A percentile compares a stretch with the other conserved stretches of the same genome.
phyloP scores from a whole-genome alignment of 1,284 basidiomycete species.

The Rhodotorula sp. region DNA sequence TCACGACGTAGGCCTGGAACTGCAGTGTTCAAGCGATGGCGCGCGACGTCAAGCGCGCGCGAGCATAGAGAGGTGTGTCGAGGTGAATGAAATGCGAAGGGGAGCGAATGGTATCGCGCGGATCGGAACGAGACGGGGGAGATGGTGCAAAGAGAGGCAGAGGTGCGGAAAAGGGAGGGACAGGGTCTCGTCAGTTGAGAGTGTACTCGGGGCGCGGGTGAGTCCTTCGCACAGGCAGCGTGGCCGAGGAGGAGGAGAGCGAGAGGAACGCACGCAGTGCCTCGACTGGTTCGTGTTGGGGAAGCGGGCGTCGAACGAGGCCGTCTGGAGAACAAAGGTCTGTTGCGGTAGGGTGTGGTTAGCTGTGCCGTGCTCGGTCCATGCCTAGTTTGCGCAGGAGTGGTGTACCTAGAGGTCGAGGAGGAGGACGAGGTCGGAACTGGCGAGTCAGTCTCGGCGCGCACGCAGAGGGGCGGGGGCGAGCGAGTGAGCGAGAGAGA shows the following conservation, averaged over 20 bases:
- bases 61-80: background rate
- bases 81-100: too few relatives aligned
- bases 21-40: slow-evolving; percentile 16
- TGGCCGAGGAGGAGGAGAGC: background rate
- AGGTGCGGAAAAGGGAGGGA: background rate
- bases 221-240: background rate
- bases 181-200: background rate
- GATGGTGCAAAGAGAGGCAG: too few relatives aligned
- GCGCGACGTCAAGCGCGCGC: background rate
- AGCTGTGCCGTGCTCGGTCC: too few relatives aligned
- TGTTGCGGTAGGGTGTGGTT: background rate
- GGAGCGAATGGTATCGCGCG: background rate
- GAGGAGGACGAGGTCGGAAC: too few relatives aligned
- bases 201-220: background rate
- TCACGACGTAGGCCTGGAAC: slow-evolving; percentile 87
- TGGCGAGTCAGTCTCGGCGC: too few relatives aligned
- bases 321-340: slow-evolving; percentile 74
- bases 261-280: slow-evolving; percentile 68
- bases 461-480: too few relatives aligned
- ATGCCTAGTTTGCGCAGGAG: too few relatives aligned
- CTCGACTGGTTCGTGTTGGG: slow-evolving; percentile 94
- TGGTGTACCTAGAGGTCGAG: too few relatives aligned
- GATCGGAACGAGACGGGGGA: background rate
- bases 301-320: slow-evolving; percentile 68
- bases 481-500: too few relatives aligned